Conservation (phyloP, 306 rosid species). For the Dryas drummondii region DNA sequence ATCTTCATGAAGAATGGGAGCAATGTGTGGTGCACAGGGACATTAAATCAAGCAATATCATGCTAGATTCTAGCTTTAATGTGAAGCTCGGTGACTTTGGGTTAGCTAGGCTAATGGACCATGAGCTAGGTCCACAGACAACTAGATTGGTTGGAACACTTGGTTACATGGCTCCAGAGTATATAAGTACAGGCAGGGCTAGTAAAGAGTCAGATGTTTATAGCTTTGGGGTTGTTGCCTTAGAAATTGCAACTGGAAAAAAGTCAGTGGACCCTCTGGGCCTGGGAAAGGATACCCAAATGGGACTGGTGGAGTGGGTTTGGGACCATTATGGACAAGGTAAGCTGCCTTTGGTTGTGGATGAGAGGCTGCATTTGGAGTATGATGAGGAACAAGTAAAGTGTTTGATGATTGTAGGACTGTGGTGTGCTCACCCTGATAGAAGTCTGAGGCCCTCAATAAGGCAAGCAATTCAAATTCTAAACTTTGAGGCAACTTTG, state of each 20-base stretch:
- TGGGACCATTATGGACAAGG: constrained; percentile 4
- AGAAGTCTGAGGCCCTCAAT: not conserved
- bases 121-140: not conserved
- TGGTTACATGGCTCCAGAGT: not conserved
- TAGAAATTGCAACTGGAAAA: not conserved
- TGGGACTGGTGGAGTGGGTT: not conserved
- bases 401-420: no score
- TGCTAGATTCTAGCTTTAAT: not conserved
- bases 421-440: not conserved
- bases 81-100: not conserved
- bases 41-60: not conserved
- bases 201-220: not conserved
- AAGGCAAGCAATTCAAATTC: constrained; percentile 13
- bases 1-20: not conserved
- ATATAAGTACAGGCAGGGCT: not conserved
- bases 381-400: not conserved
- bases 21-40: not conserved
- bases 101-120: not conserved
- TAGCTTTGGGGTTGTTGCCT: not conserved
- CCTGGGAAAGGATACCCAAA: not conserved
- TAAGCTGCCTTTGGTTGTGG: not conserved
- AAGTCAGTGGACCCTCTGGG: not conserved
- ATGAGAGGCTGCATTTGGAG: not conserved
- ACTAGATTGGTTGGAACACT: not conserved
- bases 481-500: constrained; percentile 3